phyloP scores from a whole-genome alignment of 345 rosid species.

The Populus ilicifolia region DNA sequence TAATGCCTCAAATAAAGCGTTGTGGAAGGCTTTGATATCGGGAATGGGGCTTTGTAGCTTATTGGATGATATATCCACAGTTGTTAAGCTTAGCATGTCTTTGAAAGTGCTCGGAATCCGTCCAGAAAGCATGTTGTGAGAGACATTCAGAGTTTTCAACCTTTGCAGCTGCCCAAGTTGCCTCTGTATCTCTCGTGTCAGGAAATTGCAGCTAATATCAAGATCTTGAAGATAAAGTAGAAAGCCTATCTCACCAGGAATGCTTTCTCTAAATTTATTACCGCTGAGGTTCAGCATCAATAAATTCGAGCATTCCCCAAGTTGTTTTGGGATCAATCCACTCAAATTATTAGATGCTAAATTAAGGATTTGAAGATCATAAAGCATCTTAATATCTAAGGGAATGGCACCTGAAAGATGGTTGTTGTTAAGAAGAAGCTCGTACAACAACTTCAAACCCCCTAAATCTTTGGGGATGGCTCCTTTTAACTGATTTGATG shows the following conservation, averaged over 20 bases:
- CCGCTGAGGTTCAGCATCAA: conserved; percentile 4
- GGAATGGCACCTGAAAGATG: conserved; percentile 2
- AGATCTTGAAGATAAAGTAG: neutral
- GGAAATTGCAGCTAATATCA: conserved; percentile 8
- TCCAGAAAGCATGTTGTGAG: conserved; percentile 5
- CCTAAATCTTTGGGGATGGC: too few relatives aligned
- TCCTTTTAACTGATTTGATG: conserved; percentile 1
- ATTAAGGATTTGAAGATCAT: neutral
- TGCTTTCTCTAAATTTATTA: neutral
- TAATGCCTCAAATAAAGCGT: too few relatives aligned
- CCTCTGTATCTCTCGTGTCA: conserved; percentile 1
- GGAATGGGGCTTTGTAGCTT: too few relatives aligned
- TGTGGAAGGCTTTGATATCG: too few relatives aligned
- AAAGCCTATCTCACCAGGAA: neutral
- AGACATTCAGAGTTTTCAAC: neutral
- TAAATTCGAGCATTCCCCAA: neutral
- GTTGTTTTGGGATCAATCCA: conserved; percentile 1
- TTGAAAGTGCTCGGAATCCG: neutral
- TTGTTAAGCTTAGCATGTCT: neutral
- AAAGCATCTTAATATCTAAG: neutral
- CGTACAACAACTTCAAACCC: too few relatives aligned
- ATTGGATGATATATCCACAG: too few relatives aligned
- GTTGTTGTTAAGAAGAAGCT: neutral
- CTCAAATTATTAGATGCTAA: conserved; percentile 8
- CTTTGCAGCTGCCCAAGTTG: neutral